Conservation (phyloP, 306 rosid genomes). For the Prinsepia uniflora region DNA sequence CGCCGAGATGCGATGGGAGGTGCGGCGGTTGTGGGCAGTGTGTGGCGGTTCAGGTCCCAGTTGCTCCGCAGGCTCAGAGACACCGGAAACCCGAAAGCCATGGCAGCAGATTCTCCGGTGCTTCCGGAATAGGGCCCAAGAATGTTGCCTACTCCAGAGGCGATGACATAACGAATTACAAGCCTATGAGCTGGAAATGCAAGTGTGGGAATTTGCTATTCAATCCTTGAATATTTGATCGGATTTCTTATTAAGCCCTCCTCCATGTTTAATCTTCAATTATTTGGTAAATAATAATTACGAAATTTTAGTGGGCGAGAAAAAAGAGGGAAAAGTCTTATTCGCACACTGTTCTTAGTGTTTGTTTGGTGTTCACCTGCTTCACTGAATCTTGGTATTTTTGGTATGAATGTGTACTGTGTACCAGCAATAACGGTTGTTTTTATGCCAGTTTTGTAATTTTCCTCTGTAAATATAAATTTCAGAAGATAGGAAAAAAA, state of each 20-base stretch:
- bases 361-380: background rate
- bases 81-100: constrained; percentile 5
- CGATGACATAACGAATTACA: constrained; percentile 64
- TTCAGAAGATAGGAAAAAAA: too few relatives aligned
- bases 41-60: constrained; percentile 80
- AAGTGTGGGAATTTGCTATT: constrained; percentile 65
- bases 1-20: constrained; percentile 60
- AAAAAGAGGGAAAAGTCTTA: background rate
- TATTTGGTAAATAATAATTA: constrained; percentile 2
- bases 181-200: constrained; percentile 88
- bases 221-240: constrained; percentile 45
- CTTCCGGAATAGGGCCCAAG: constrained; percentile 8
- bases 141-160: constrained; percentile 39
- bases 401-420: background rate
- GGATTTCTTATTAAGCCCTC: background rate
- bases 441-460: background rate
- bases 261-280: background rate
- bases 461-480: too few relatives aligned
- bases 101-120: background rate
- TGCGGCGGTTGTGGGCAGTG: constrained; percentile 59
- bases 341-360: background rate
- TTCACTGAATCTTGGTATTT: background rate
- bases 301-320: background rate
- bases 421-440: background rate
- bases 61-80: constrained; percentile 31